Base-by-base conservation (phyloP, 164 flowering plant genomes). In the Aristolochia fimbriata region DNA sequence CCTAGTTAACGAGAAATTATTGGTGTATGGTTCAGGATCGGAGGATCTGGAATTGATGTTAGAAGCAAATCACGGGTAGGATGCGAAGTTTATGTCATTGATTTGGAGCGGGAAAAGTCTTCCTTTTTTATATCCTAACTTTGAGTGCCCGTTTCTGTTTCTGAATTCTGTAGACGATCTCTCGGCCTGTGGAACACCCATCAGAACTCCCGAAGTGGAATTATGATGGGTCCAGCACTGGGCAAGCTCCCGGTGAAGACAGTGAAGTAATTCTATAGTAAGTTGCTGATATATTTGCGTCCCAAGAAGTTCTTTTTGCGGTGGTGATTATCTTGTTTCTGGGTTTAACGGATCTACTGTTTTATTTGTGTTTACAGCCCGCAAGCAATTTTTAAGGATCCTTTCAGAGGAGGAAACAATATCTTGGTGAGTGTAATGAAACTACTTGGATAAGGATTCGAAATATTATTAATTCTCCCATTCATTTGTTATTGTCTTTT, bases 181-280 rank as follows among this genome's bases (percentile, higher is more conserved):
- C 95, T 41, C 81, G 79, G 80, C 95, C 97, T 60, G 89, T 93
- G 58, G 73, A 83, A 50, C 83, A 86, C 69, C 88, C 91, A 12
- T 88, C 89, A 46, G 95, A 91, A 81, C 97, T 93, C 58, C 99
- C 99, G 59, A 93, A 82, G 70, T 93, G 99, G 99, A 93, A 93
- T 67, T 90, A 83, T 58, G 99, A 93, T 75, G 99, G 99, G 59
- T 91, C 99, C 10, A 93, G 99, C 69, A 91, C 99, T n/a, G 97
- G 99, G 27, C 97, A 93, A 77, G 99, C 99, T 20, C 99, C 99
- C 1, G 99, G 99, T 60, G 96, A 91, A 67, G 97, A 93, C 57
- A 93, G 99, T 82, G 99, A 91, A 88, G 99, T 93, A 14, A 93
- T 91, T 65, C 62, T 93, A 79, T 93, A 86, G 97, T 93, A 84